Evolutionary conservation across 2,329 filamentous ascomycete species (phyloP), one percentile per base, ranked within the genome.

Genomic region (Fusarium nodosum): DNA sequence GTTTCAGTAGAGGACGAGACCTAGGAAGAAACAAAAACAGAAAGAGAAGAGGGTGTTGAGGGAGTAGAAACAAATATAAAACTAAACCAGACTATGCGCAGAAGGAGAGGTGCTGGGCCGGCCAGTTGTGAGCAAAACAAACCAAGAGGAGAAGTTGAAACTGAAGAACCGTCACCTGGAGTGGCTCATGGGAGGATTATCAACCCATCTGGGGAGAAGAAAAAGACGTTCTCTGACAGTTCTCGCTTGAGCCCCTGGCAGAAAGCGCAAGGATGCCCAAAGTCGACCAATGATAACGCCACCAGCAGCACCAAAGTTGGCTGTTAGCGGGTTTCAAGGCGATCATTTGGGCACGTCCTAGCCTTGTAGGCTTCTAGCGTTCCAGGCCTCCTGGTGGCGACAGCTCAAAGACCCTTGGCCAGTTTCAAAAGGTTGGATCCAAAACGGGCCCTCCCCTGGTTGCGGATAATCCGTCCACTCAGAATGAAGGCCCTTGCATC

Each of bases 151-250:
- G 53, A 61, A 72, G 59, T 57, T 63, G 70, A 74, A 74, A 74
- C 72, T 41, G 51, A 69, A 64, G 34, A 57, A 52, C 51, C 57
- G 58, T 73, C 70, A 62, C 56, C 54, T 55, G 48, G 66, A 74
- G 72, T 53, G 72, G 72, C 66, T 48, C 53, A 47, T 56, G 59
- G 64, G 52, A 63, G 47, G 59, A 66, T 72, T 74, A 73, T 74
- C 70, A 72, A 73, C 64, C 60, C 61, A 66, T 63, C 48, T 50
- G 56, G 52, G 54, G 47, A 64, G 54, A 64, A 53, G 52, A 60
- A 56, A 55, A 61, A 52, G 46, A 69, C 24, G 42, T 45, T 41
- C 62, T 73, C 69, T 60, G 50, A 69, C 72, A 74, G 54, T 65
- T 53, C 64, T 67, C 69, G 68, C 61, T 67, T 65, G 70, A 71